A percentile compares a stretch with the other conserved stretches of the same genome.
Evolutionary conservation across 2,329 filamentous ascomycete species (phyloP).

Genomic region (Mycosphaerella sp.): DNA sequence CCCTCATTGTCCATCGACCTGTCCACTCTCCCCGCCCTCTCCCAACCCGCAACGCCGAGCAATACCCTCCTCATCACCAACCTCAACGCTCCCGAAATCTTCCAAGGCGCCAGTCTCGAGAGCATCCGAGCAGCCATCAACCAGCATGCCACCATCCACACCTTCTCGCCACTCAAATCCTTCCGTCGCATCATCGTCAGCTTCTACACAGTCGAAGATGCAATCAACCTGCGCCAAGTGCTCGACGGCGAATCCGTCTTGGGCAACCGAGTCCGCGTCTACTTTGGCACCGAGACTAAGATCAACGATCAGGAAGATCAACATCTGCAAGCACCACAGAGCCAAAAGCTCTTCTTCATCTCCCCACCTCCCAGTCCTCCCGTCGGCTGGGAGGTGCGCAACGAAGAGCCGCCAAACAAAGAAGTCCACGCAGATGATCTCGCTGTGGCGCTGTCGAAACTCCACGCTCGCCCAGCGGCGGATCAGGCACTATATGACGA

Average conservation of each 20-base stretch:
- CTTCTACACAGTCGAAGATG: constrained; percentile 64
- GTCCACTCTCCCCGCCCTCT: constrained; percentile 61
- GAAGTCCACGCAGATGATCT: constrained; percentile 59
- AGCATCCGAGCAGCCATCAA: constrained; percentile 66
- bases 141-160: constrained; percentile 63
- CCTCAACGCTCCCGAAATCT: constrained; percentile 65
- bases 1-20: constrained; percentile 63
- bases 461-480: constrained; percentile 41
- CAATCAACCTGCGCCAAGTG: constrained; percentile 62
- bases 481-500: constrained; percentile 28
- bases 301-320: constrained; percentile 35
- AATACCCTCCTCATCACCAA: constrained; percentile 84
- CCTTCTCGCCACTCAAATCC: constrained; percentile 73
- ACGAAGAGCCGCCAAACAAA: constrained; percentile 60
- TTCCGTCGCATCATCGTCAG: constrained; percentile 76
- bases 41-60: constrained; percentile 65
- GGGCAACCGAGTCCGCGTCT: constrained; percentile 62
- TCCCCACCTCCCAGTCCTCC: constrained; percentile 57
- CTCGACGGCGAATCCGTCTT: constrained; percentile 70
- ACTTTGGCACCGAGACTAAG: constrained; percentile 50
- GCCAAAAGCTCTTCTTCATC: constrained; percentile 60
- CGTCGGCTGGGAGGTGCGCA: constrained; percentile 57
- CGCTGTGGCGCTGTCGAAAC: constrained; percentile 48
- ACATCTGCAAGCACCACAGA: constrained; percentile 51
- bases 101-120: constrained; percentile 65